Conservation (phyloP, 371 early-diverging fungal genomes). For the Mucor circinelloides region DNA sequence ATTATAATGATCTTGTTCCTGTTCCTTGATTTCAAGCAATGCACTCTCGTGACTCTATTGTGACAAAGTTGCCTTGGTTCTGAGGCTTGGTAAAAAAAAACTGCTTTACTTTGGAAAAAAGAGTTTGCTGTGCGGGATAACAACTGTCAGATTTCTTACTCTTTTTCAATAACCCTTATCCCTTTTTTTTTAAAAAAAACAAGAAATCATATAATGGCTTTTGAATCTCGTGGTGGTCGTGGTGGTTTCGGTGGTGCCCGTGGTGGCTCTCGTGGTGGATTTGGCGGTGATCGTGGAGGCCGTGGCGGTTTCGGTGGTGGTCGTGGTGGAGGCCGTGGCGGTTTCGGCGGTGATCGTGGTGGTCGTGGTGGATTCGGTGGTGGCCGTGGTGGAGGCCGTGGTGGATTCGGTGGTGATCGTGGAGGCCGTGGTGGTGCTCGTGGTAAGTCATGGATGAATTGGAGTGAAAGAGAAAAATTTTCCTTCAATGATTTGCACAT, state of each 20-base stretch:
- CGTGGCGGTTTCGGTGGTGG: constrained; percentile 46
- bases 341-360: constrained; percentile 53
- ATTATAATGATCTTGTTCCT: background rate
- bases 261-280: constrained; percentile 24
- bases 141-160: constrained; percentile 1
- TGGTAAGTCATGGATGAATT: constrained; percentile 19
- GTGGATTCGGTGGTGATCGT: constrained; percentile 39
- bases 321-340: constrained; percentile 57
- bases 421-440: constrained; percentile 47
- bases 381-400: constrained; percentile 16
- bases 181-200: background rate
- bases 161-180: background rate
- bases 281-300: constrained; percentile 34
- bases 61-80: background rate
- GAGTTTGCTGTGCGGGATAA: background rate
- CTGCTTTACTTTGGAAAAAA: background rate
- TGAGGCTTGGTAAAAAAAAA: constrained; percentile 1
- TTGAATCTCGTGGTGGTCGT: constrained; percentile 39
- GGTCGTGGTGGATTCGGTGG: constrained; percentile 23
- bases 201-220: constrained; percentile 22
- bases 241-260: constrained; percentile 19
- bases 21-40: background rate
- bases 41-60: background rate
- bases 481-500: background rate
- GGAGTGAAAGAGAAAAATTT: background rate